Conservation (phyloP, 805 yeast species). For the Candida sanyiensis region DNA sequence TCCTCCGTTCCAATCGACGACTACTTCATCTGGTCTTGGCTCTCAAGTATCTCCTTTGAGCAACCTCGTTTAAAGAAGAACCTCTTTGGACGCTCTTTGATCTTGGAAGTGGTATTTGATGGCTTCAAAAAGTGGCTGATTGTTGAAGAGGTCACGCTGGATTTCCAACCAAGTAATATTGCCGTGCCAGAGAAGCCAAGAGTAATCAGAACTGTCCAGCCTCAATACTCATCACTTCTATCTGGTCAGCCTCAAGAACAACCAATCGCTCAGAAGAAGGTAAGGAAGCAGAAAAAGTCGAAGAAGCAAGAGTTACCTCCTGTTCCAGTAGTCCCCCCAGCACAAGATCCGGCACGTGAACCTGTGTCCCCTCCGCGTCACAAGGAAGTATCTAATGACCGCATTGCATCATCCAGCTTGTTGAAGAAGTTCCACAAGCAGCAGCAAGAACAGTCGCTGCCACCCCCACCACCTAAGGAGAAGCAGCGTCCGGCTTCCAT, state of each 20-base stretch:
- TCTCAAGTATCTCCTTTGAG: conserved; percentile 69
- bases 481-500: background rate
- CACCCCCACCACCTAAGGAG: conserved; percentile 5
- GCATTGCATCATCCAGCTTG: background rate
- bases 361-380: background rate
- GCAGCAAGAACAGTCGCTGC: background rate
- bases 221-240: conserved; percentile 20
- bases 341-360: background rate
- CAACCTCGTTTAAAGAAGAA: conserved; percentile 59
- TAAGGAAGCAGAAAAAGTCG: conserved; percentile 5
- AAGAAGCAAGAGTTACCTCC: conserved; percentile 9
- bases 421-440: conserved; percentile 4
- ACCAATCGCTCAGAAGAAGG: conserved; percentile 2
- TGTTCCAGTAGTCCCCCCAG: background rate
- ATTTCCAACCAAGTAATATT: conserved; percentile 1
- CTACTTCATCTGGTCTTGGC: conserved; percentile 90
- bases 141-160: conserved; percentile 46
- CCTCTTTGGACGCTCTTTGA: conserved; percentile 74
- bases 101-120: conserved; percentile 73
- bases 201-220: conserved; percentile 15
- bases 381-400: background rate
- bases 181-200: conserved; percentile 21
- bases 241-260: conserved; percentile 16
- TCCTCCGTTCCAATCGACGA: conserved; percentile 72
- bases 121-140: conserved; percentile 77